phyloP scores from a whole-genome alignment of 2,329 filamentous ascomycete species.

The Dactylellina haptotyla region DNA sequence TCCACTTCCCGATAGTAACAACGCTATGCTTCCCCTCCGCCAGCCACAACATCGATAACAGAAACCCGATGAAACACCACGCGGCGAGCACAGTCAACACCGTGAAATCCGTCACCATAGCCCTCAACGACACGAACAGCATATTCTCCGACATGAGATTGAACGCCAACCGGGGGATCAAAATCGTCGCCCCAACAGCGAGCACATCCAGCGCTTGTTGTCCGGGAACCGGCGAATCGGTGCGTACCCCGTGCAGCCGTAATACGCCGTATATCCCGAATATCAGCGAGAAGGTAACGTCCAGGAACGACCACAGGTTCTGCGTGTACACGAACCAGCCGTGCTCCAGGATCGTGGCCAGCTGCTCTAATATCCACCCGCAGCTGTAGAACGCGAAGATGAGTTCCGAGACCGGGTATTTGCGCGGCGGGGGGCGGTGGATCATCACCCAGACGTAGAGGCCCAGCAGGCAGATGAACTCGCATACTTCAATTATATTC shows the following conservation, averaged over 20 bases:
- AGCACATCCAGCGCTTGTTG: constrained; percentile 80
- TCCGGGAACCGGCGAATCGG: constrained; percentile 64
- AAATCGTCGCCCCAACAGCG: constrained; percentile 79
- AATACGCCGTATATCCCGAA: constrained; percentile 75
- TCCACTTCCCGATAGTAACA: constrained; percentile 84
- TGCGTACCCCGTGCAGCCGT: constrained; percentile 72
- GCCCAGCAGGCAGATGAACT: constrained; percentile 75
- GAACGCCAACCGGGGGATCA: constrained; percentile 82
- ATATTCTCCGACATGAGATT: constrained; percentile 85
- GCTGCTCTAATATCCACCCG: constrained; percentile 82
- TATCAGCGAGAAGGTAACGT: constrained; percentile 79
- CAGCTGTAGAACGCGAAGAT: constrained; percentile 77
- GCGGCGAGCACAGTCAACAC: constrained; percentile 77
- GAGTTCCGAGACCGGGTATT: constrained; percentile 70
- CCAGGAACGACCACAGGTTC: constrained; percentile 87
- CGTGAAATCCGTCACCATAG: constrained; percentile 89
- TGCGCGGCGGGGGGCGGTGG: constrained; percentile 68
- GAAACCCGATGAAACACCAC: constrained; percentile 86
- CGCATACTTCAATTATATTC: constrained; percentile 77
- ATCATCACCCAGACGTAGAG: constrained; percentile 80
- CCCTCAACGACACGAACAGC: constrained; percentile 80
- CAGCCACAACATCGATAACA: constrained; percentile 82
- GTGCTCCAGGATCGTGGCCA: constrained; percentile 80
- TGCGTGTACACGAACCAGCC: constrained; percentile 84
- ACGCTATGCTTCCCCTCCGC: constrained; percentile 71